These are phyloP conservation scores for Naegleria lovaniensis DNA, from an alignment of 208 protist genomes.

Conservation along the genomic window DNA sequence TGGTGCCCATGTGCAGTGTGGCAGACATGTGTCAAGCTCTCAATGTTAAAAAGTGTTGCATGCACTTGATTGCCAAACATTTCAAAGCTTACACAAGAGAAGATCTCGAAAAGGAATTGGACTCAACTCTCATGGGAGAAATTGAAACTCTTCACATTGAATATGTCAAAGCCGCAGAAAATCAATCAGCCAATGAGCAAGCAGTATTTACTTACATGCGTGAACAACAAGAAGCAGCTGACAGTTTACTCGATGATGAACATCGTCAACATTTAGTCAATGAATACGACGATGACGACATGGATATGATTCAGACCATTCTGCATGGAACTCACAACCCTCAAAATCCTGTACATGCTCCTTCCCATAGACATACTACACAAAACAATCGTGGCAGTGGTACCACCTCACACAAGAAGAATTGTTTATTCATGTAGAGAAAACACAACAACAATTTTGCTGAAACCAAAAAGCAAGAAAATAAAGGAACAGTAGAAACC, in stretches of 20 bases:
- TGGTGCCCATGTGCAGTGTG: background rate
- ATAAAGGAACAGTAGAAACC: too few relatives aligned
- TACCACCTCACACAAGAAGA: background rate
- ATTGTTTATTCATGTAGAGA: background rate
- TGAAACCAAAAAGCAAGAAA: too few relatives aligned
- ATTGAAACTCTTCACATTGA: background rate
- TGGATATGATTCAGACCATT: background rate
- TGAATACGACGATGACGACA: background rate
- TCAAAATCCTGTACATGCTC: background rate
- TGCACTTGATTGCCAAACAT: background rate
- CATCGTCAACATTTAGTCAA: background rate
- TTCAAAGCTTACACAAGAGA: background rate
- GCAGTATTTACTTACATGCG: background rate
- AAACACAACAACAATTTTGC: too few relatives aligned
- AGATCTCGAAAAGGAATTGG: background rate
- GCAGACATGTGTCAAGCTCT: background rate
- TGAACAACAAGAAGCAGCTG: background rate
- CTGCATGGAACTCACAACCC: background rate
- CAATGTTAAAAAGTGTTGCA: background rate
- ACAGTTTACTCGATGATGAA: background rate
- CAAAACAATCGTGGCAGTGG: background rate
- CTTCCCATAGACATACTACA: background rate
- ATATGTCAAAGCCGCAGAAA: background rate
- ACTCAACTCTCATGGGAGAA: background rate
- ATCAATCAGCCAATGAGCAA: background rate